Conservation (phyloP, 176 grass and related monocot species). For the Oryza rufipogon region DNA sequence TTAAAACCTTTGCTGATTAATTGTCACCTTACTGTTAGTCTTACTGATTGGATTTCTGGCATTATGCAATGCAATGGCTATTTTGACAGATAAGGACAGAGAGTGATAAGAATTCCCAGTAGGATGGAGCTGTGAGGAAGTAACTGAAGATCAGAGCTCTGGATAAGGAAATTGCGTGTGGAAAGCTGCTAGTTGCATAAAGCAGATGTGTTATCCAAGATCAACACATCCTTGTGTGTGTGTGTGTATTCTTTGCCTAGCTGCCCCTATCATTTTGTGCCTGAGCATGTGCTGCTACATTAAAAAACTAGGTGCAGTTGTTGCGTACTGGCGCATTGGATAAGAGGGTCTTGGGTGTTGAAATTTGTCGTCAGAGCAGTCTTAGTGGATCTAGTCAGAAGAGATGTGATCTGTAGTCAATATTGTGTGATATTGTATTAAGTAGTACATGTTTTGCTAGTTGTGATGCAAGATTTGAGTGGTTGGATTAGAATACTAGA, state of each 20-base stretch:
- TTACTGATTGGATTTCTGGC: not conserved
- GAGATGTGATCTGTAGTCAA: not conserved
- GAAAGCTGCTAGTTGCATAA: constrained; percentile 38
- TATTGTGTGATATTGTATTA: not conserved
- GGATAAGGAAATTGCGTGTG: constrained; percentile 58
- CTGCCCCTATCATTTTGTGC: not conserved
- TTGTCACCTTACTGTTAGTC: not conserved
- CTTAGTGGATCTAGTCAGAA: constrained; percentile 4
- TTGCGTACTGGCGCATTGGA: constrained; percentile 11
- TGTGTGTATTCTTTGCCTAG: constrained; percentile 20
- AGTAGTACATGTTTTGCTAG: not conserved
- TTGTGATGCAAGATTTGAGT: not conserved
- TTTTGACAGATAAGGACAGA: constrained; percentile 32
- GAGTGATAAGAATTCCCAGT: not conserved
- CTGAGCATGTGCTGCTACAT: constrained; percentile 22
- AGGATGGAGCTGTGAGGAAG: constrained; percentile 28
- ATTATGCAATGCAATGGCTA: not conserved
- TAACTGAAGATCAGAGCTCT: constrained; percentile 22
- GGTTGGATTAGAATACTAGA: not conserved
- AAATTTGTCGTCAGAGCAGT: constrained; percentile 45
- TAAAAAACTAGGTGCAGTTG: constrained; percentile 28
- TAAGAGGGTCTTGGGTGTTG: constrained; percentile 28
- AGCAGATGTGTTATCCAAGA: constrained; percentile 31
- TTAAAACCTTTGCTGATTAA: not conserved
- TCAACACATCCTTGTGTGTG: not conserved